Conservation (phyloP, 805 yeast species). For the Huiozyma sinensis region DNA sequence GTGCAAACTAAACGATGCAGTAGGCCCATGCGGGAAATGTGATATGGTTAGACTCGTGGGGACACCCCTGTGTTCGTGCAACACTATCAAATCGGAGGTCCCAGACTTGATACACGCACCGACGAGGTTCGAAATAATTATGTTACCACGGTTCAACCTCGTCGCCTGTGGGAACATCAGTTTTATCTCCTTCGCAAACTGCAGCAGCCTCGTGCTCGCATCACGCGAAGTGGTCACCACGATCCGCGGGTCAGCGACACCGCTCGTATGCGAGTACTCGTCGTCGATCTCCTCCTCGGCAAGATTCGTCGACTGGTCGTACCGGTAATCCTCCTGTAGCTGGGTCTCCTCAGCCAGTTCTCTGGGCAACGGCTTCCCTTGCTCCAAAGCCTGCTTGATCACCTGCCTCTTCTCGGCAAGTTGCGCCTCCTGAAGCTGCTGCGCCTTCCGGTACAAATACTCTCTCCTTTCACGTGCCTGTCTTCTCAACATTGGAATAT, state of each 20-base stretch:
- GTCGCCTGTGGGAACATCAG: constrained; percentile 82
- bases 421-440: constrained; percentile 81
- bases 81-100: constrained; percentile 70
- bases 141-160: constrained; percentile 87
- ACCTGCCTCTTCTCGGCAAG: constrained; percentile 79
- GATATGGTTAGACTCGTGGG: constrained; percentile 89
- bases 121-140: constrained; percentile 74
- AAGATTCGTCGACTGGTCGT: constrained; percentile 60
- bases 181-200: constrained; percentile 87
- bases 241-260: constrained; percentile 80
- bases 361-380: constrained; percentile 82
- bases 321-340: constrained; percentile 71
- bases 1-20: constrained; percentile 87
- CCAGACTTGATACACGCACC: constrained; percentile 73
- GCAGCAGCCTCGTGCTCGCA: constrained; percentile 75
- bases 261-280: constrained; percentile 81
- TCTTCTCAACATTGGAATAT: constrained; percentile 52
- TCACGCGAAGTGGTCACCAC: constrained; percentile 90
- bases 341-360: constrained; percentile 82
- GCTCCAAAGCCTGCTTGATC: constrained; percentile 76
- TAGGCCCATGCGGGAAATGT: constrained; percentile 97
- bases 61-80: constrained; percentile 97
- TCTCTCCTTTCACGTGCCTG: constrained; percentile 96
- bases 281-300: constrained; percentile 57
- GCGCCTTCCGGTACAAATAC: constrained; percentile 78